Percentiles rank a stretch among this genome's conserved stretches.
These are phyloP conservation scores for Allomyces javanicus DNA, from an alignment of 192 early-diverging fungal genomes.

Conservation along the genomic window DNA sequence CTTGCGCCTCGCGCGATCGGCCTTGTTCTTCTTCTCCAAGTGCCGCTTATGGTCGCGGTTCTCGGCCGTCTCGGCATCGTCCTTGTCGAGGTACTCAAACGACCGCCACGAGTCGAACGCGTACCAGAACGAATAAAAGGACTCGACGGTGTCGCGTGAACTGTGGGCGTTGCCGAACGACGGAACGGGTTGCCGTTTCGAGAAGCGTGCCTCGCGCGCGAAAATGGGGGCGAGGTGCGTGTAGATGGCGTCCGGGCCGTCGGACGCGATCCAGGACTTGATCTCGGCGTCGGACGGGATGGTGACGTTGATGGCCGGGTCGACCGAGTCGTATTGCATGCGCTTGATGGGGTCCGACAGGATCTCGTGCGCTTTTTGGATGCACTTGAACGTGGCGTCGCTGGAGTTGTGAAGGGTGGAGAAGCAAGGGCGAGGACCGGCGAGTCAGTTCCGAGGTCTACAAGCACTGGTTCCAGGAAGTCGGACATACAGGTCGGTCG, in stretches of 20 bases:
- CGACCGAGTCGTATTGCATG: slow-evolving; percentile 58
- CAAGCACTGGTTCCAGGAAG: too few relatives aligned
- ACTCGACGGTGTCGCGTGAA: slow-evolving; percentile 22
- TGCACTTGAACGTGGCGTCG: slow-evolving; percentile 65
- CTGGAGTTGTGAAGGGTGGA: slow-evolving; percentile 6
- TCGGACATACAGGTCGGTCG: too few relatives aligned
- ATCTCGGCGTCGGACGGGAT: slow-evolving; percentile 24
- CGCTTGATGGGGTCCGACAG: slow-evolving; percentile 46
- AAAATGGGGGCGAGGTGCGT: slow-evolving; percentile 30
- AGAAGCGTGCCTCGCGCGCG: slow-evolving; percentile 49
- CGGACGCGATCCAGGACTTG: slow-evolving; percentile 18
- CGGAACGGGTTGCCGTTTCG: slow-evolving; percentile 33
- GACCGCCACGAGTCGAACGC: slow-evolving; percentile 80
- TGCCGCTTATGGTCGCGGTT: slow-evolving; percentile 87
- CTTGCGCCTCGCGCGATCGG: slow-evolving; percentile 64
- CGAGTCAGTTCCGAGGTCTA: too few relatives aligned
- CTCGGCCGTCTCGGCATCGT: slow-evolving; percentile 34
- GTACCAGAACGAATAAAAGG: slow-evolving; percentile 67
- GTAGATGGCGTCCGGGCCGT: slow-evolving; percentile 17
- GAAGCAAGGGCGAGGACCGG: too few relatives aligned
- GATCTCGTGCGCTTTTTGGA: slow-evolving; percentile 53
- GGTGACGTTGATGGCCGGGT: slow-evolving; percentile 47
- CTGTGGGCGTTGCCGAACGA: not conserved
- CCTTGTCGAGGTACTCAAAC: slow-evolving; percentile 96
- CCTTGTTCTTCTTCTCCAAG: slow-evolving; percentile 86